Evolutionary conservation across 2,329 filamentous ascomycete species (phyloP).

Genomic region (Esteya vermicola): DNA sequence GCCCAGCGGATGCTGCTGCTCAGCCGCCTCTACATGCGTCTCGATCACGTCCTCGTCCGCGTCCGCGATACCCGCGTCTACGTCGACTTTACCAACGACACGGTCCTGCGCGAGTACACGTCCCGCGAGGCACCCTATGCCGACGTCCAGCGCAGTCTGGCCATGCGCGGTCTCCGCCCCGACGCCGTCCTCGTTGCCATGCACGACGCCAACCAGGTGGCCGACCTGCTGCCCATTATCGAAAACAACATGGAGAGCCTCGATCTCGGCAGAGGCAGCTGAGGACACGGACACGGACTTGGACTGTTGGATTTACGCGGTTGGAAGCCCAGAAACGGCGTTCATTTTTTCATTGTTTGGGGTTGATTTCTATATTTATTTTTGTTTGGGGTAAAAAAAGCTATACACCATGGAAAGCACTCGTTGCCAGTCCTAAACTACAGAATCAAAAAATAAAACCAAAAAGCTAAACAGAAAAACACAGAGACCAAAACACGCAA

Average conservation of each 20-base stretch:
- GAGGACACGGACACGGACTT: too few species aligned
- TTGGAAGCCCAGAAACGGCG: too few species aligned
- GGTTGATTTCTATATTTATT: too few species aligned
- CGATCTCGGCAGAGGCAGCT: constrained; percentile 6
- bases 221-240: constrained; percentile 55
- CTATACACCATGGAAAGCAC: too few species aligned
- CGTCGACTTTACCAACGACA: constrained; percentile 67
- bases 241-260: constrained; percentile 47
- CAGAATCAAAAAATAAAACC: not conserved
- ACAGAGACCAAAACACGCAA: not conserved
- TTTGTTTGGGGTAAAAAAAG: too few species aligned
- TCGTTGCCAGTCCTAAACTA: not conserved
- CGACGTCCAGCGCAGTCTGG: constrained; percentile 46
- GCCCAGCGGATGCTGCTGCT: constrained; percentile 75
- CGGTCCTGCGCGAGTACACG: constrained; percentile 80
- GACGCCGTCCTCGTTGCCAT: constrained; percentile 66
- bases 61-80: constrained; percentile 85
- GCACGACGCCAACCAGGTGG: constrained; percentile 66
- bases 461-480: not conserved
- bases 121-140: constrained; percentile 74
- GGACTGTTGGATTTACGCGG: too few species aligned
- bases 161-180: constrained; percentile 33
- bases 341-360: too few species aligned
- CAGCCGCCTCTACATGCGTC: constrained; percentile 75
- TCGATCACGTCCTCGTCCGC: constrained; percentile 79